Conservation (phyloP, 192 early-diverging fungal genomes). For the Coemansia guatemalensis region DNA sequence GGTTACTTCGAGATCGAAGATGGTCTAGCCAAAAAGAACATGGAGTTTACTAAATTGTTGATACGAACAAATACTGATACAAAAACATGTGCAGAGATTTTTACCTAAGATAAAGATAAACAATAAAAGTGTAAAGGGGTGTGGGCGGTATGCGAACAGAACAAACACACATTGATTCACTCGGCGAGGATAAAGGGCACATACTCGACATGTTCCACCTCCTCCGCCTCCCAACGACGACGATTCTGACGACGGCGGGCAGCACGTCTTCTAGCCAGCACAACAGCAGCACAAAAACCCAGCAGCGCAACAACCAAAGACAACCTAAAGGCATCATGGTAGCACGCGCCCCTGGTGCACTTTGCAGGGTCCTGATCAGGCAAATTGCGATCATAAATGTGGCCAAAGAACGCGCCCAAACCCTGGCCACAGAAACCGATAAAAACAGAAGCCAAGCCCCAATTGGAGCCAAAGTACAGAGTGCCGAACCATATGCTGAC, state of each 20-base stretch:
- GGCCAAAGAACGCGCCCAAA: slow-evolving; percentile 63
- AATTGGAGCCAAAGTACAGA: slow-evolving; percentile 52
- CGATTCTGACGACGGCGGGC: slow-evolving; percentile 42
- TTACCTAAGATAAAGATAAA: background rate
- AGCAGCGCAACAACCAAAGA: slow-evolving; percentile 16
- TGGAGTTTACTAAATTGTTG: background rate
- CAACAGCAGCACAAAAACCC: slow-evolving; percentile 24
- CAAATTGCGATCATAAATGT: slow-evolving; percentile 56
- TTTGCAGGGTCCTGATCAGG: slow-evolving; percentile 51
- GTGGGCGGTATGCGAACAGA: background rate
- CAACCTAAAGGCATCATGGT: slow-evolving; percentile 43
- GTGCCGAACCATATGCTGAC: slow-evolving; percentile 57
- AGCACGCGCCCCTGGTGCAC: slow-evolving; percentile 42
- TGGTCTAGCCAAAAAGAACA: too few relatives aligned
- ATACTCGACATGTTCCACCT: slow-evolving; percentile 37
- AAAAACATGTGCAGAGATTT: background rate
- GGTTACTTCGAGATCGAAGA: too few relatives aligned
- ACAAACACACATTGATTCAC: slow-evolving; percentile 2
- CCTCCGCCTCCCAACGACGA: slow-evolving; percentile 48
- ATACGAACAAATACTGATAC: background rate
- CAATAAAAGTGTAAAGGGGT: background rate
- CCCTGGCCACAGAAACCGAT: slow-evolving; percentile 62
- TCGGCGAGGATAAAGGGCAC: slow-evolving; percentile 50
- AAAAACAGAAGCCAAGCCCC: slow-evolving; percentile 56
- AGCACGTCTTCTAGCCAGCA: slow-evolving; percentile 30